Percentiles rank a stretch among this genome's conserved stretches.
Conservation (phyloP, 805 yeast species). For the Saturnispora dispora region DNA sequence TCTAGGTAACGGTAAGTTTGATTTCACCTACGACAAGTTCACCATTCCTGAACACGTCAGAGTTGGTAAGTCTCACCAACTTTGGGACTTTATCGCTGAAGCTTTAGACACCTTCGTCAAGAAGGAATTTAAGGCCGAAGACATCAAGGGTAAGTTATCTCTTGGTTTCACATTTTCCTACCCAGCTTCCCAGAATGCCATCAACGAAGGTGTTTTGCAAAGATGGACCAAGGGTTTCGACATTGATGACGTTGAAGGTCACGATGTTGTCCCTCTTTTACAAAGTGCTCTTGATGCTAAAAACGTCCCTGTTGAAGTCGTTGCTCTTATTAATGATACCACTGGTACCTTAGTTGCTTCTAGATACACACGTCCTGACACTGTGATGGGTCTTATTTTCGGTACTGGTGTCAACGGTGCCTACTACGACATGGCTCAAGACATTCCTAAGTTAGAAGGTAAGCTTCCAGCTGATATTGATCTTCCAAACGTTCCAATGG, state of each 20-base stretch:
- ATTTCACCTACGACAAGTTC: constrained; percentile 79
- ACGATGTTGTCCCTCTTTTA: constrained; percentile 87
- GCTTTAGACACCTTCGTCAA: constrained; percentile 60
- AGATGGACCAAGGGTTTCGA: constrained; percentile 98
- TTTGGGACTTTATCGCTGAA: constrained; percentile 82
- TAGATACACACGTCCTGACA: constrained; percentile 77
- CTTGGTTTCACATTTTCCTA: constrained; percentile 93
- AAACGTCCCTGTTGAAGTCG: constrained; percentile 72
- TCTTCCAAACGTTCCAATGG: constrained; percentile 62
- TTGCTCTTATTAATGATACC: constrained; percentile 92
- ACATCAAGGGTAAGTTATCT: constrained; percentile 54
- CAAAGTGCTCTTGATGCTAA: constrained; percentile 60
- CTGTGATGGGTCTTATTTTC: constrained; percentile 91
- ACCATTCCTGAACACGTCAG: constrained; percentile 69
- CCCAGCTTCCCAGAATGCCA: constrained; percentile 77
- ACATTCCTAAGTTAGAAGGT: constrained; percentile 78
- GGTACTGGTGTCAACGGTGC: constrained; percentile 99
- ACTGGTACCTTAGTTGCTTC: constrained; percentile 97
- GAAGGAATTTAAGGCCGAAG: constrained; percentile 49
- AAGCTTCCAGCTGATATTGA: constrained; percentile 51
- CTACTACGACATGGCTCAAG: constrained; percentile 66
- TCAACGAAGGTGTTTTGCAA: constrained; percentile 80
- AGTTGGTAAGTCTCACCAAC: constrained; percentile 65
- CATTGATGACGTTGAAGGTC: constrained; percentile 86
- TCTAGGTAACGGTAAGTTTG: constrained; percentile 77